phyloP scores from a whole-genome alignment of 371 early-diverging fungal species.

The Actinomucor elegans region DNA sequence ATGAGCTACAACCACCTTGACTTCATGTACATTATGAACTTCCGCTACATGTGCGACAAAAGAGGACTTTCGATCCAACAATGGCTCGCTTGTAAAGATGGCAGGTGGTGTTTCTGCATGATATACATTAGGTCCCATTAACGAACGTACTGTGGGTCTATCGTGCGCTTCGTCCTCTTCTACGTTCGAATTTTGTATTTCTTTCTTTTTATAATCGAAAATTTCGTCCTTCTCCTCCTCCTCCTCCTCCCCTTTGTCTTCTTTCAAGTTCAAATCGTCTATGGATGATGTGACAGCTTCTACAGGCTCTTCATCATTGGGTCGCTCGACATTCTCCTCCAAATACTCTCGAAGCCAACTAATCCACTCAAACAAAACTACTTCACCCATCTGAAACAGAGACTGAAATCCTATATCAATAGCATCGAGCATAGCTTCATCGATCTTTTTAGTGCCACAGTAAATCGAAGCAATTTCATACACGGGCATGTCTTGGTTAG shows the following conservation, averaged over 20 bases:
- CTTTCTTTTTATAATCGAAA: slow-evolving; percentile 8
- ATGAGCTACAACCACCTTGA: slow-evolving; percentile 55
- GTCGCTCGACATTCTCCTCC: slow-evolving; percentile 23
- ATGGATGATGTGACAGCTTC: background rate
- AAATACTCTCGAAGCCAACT: slow-evolving; percentile 67
- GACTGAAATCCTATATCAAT: slow-evolving; percentile 56
- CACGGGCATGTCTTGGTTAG: slow-evolving; percentile 62
- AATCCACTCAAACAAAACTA: slow-evolving; percentile 78
- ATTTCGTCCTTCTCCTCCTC: slow-evolving; percentile 3
- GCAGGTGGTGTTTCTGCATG: slow-evolving; percentile 22
- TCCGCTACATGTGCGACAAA: slow-evolving; percentile 84
- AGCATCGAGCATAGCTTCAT: slow-evolving; percentile 35
- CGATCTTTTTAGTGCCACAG: slow-evolving; percentile 57
- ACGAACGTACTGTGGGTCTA: slow-evolving; percentile 24
- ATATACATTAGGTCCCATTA: slow-evolving; percentile 10
- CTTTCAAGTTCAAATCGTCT: background rate
- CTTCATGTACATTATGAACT: slow-evolving; percentile 60
- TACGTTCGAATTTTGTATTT: background rate
- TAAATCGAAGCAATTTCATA: slow-evolving; percentile 71
- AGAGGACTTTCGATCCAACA: slow-evolving; percentile 82
- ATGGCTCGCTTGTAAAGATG: slow-evolving; percentile 47
- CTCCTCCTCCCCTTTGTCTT: slow-evolving; percentile 8
- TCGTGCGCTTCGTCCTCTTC: slow-evolving; percentile 12
- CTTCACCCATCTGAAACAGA: slow-evolving; percentile 66
- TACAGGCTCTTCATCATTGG: slow-evolving; percentile 1